phyloP scores from a whole-genome alignment of 108 stramenopile species.

The Aurantiochytrium sp. region DNA sequence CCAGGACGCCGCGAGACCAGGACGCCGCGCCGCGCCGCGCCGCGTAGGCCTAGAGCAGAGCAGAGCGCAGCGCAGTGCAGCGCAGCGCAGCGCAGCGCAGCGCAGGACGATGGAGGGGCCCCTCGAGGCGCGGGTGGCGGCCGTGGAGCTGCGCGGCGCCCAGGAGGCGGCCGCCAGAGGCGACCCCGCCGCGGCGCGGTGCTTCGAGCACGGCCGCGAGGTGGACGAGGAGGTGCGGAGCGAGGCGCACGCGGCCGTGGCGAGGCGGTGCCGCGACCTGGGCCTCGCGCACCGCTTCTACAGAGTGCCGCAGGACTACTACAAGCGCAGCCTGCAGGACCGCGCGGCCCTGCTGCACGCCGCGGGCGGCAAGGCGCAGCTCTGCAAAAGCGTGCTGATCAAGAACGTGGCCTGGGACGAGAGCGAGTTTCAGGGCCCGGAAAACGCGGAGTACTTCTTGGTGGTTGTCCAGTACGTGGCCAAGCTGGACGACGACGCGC shows the following conservation, averaged over 20 bases:
- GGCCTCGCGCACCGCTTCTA: neutral
- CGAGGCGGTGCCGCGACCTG: neutral
- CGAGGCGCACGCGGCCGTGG: neutral
- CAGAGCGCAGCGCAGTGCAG: no score
- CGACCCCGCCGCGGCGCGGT: no score
- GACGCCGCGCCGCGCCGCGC: no score
- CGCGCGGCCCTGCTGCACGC: neutral
- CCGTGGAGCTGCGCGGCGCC: no score
- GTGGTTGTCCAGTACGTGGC: conserved; percentile 33
- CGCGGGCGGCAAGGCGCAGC: neutral
- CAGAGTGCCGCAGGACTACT: neutral
- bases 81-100: no score
- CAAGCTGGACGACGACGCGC: neutral
- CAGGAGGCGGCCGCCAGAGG: no score
- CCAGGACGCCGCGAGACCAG: no score
- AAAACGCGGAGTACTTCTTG: neutral
- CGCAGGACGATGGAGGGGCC: no score
- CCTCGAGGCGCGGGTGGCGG: no score
- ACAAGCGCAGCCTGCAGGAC: neutral
- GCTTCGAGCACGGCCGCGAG: neutral
- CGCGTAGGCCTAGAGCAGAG: no score
- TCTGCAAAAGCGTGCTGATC: neutral
- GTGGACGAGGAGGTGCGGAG: neutral
- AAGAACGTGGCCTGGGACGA: neutral
- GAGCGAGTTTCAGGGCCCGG: neutral